phyloP scores from a whole-genome alignment of 192 early-diverging fungal species.

The Geranomyces variabilis region DNA sequence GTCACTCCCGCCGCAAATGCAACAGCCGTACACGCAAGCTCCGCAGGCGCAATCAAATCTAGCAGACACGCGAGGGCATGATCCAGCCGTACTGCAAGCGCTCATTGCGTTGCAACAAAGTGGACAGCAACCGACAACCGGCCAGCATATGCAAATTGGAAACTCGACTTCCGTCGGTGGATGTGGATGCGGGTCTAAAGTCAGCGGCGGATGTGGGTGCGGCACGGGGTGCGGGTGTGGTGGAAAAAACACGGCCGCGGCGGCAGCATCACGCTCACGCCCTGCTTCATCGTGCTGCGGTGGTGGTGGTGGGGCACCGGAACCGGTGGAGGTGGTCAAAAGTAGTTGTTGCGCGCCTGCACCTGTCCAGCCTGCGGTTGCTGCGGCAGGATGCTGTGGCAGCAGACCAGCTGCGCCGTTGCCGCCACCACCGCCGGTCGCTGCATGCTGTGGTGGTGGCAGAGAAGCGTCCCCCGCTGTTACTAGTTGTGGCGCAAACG shows the following conservation, averaged over 20 bases:
- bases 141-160: background rate
- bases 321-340: background rate
- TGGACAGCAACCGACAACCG: slow-evolving; percentile 5
- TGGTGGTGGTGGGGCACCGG: background rate
- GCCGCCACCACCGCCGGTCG: background rate
- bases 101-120: slow-evolving; percentile 31
- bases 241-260: no score
- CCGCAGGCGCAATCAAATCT: background rate
- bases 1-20: background rate
- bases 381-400: background rate
- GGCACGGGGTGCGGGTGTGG: slow-evolving; percentile 7
- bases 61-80: slow-evolving; percentile 21
- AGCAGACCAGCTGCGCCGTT: background rate
- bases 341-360: background rate
- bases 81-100: slow-evolving; percentile 24
- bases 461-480: background rate
- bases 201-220: background rate
- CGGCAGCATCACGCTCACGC: background rate
- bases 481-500: background rate
- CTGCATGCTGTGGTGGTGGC: background rate
- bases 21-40: background rate
- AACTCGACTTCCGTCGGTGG: slow-evolving; percentile 2
- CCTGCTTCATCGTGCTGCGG: background rate
- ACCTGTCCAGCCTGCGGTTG: background rate
- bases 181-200: slow-evolving; percentile 4